These are phyloP conservation scores for Zarea fungicola DNA, from an alignment of 2,329 filamentous ascomycete species.

Conservation along the genomic window DNA sequence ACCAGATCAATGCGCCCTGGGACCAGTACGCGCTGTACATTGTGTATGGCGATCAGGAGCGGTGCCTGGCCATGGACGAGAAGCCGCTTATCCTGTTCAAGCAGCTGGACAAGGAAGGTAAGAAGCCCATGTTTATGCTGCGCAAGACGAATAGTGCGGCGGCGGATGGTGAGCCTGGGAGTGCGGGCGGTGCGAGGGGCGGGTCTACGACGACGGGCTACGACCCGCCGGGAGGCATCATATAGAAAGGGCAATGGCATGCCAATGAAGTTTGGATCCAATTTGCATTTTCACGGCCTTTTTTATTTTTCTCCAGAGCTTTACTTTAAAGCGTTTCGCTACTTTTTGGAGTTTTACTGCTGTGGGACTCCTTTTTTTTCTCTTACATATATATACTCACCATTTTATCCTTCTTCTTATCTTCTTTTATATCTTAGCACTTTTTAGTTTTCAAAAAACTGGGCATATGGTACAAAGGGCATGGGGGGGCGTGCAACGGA, in stretches of 20 bases:
- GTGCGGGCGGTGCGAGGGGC: conserved; percentile 6
- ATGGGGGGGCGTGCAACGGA: too few species aligned
- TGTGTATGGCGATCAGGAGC: conserved; percentile 96
- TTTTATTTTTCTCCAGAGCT: background rate
- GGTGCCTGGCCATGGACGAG: conserved; percentile 85
- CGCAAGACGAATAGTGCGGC: conserved; percentile 41
- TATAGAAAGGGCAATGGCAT: background rate
- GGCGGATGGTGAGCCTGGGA: conserved; percentile 9
- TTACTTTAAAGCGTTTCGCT: too few species aligned
- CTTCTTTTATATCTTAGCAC: too few species aligned
- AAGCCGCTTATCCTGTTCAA: conserved; percentile 95
- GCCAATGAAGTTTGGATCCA: background rate
- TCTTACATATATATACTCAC: too few species aligned
- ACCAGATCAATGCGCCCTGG: conserved; percentile 97
- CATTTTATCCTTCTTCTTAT: too few species aligned
- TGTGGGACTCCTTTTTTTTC: too few species aligned
- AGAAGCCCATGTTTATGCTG: conserved; percentile 99
- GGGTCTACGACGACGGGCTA: background rate
- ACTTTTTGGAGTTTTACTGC: too few species aligned
- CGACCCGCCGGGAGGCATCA: conserved; percentile 10
- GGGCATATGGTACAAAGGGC: too few species aligned
- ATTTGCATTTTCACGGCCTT: background rate
- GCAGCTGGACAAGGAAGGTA: conserved; percentile 91
- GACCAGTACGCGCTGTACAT: conserved; percentile 97
- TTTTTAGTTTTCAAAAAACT: too few species aligned